These are phyloP conservation scores for Candida coquimbonensis DNA, from an alignment of 805 yeast genomes.

Conservation along the genomic window DNA sequence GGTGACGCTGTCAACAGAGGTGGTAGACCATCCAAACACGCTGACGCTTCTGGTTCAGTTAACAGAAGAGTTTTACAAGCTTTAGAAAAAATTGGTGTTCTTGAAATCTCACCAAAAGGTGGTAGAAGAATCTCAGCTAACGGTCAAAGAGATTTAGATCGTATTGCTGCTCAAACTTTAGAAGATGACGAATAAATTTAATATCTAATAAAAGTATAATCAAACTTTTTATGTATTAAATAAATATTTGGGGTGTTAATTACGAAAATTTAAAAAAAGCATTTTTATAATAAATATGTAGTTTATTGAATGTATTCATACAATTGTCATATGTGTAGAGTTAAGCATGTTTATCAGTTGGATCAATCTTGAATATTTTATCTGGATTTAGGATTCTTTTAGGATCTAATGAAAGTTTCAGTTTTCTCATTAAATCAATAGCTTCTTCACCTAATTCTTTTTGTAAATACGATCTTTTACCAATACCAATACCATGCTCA, in stretches of 20 bases:
- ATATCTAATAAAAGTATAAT: background rate
- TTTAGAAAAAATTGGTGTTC: slow-evolving; percentile 95
- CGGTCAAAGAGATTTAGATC: slow-evolving; percentile 99
- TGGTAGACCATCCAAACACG: slow-evolving; percentile 96
- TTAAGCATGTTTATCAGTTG: slow-evolving; percentile 30
- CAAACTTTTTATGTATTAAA: slow-evolving; percentile 8
- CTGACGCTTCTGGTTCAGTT: slow-evolving; percentile 97
- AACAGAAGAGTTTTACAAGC: slow-evolving; percentile 98
- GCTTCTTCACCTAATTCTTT: slow-evolving; percentile 61
- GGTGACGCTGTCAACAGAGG: slow-evolving; percentile 99
- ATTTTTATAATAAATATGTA: background rate
- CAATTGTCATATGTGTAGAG: background rate
- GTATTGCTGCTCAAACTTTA: slow-evolving; percentile 98
- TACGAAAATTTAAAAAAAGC: slow-evolving; percentile 7
- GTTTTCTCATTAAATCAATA: slow-evolving; percentile 59
- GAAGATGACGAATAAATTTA: slow-evolving; percentile 65
- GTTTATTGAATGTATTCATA: too few relatives aligned
- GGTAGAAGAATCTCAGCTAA: slow-evolving; percentile 99
- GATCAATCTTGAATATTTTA: slow-evolving; percentile 60
- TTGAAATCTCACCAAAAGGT: slow-evolving; percentile 95
- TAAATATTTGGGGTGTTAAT: slow-evolving; percentile 11
- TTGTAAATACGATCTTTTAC: slow-evolving; percentile 52
- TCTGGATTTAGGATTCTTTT: slow-evolving; percentile 68
- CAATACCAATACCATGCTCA: slow-evolving; percentile 77
- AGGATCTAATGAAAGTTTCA: slow-evolving; percentile 68